Base-by-base conservation (phyloP, 2,329 filamentous ascomycete species). In the Celoporthe dispersa region DNA sequence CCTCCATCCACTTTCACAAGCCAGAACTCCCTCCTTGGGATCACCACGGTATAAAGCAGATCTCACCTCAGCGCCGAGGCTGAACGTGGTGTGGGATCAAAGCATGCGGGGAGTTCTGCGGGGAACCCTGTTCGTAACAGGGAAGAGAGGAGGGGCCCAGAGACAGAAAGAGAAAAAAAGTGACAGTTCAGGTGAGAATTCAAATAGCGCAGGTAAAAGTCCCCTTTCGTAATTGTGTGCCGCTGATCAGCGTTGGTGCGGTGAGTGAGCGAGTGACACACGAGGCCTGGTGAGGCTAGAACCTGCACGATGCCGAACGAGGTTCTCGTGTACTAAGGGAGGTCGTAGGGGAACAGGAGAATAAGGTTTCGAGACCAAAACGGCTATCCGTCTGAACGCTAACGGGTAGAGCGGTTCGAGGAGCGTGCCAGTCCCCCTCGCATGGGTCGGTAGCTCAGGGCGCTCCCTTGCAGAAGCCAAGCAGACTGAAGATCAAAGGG, bases 1-100 rank as follows among this genome's bases (percentile, higher is more conserved):
- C 14, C 28, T 3, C 48, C 28, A 33, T 44, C 22, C 51, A 70
- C 70, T 70, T 70, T 70, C 70, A 71, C 70, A 71, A 71, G 70
- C 70, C 60, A 70, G 35, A 68, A 3, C 9, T 39, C 14, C 41
- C 19, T 19, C 35, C n/a, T 39, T 70, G 68, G 55, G 61, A 48
- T 68, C 65, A 41, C 39, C 61, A 16, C 37, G 16, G 64, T 70
- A 70, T 70, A 64, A 68, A 66, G 55, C 63, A 64, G 68, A 70
- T 65, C 62, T 64, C 37, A 28, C 53, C 61, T 60, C 51, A 55
- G 61, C 68, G 60, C 70, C 70, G 68, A 70, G 70, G 70, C 67
- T 65, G 60, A 62, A 57, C n/a, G n/a, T 28, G 25, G 22, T 60
- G 44, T 37, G 12, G 60, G 41, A 33, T 28, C 19, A 28, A 19